phyloP scores from a whole-genome alignment of 495 filamentous ascomycete genomes.

The Tuber calosporum region DNA sequence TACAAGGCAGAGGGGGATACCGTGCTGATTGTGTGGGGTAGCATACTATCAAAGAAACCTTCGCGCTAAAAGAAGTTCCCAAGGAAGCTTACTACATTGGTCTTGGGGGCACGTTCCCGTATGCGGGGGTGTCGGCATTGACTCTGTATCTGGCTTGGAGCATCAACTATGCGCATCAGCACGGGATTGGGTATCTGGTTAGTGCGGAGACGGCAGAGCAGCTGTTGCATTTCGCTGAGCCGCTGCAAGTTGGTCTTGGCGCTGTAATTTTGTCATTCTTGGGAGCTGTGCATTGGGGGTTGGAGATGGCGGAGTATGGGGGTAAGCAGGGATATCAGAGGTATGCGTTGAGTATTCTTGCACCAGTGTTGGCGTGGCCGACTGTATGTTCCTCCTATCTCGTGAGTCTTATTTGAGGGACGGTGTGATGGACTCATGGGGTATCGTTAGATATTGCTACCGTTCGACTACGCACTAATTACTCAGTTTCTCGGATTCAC shows the following conservation, averaged over 20 bases:
- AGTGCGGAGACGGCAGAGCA: conserved; percentile 63
- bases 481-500: conserved; percentile 84
- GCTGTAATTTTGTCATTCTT: conserved; percentile 81
- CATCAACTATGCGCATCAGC: conserved; percentile 57
- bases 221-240: conserved; percentile 73
- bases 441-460: conserved; percentile 55
- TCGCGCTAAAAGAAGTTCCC: conserved; percentile 69
- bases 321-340: conserved; percentile 65
- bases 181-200: conserved; percentile 59
- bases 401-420: background rate
- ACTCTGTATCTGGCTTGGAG: conserved; percentile 84
- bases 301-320: conserved; percentile 71
- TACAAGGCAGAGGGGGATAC: background rate
- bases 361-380: conserved; percentile 85
- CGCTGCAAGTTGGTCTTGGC: conserved; percentile 86
- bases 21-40: conserved; percentile 42
- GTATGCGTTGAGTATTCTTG: conserved; percentile 74
- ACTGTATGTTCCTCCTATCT: conserved; percentile 46
- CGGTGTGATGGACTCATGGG: background rate
- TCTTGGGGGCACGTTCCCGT: conserved; percentile 82
- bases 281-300: conserved; percentile 91
- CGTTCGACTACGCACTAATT: conserved; percentile 80
- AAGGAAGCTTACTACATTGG: conserved; percentile 73
- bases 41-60: conserved; percentile 81
- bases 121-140: conserved; percentile 75